Percentiles rank a stretch among this genome's conserved stretches.
Conservation (phyloP, 1,284 basidiomycete genomes). For the Sanguinoderma infundibulare region DNA sequence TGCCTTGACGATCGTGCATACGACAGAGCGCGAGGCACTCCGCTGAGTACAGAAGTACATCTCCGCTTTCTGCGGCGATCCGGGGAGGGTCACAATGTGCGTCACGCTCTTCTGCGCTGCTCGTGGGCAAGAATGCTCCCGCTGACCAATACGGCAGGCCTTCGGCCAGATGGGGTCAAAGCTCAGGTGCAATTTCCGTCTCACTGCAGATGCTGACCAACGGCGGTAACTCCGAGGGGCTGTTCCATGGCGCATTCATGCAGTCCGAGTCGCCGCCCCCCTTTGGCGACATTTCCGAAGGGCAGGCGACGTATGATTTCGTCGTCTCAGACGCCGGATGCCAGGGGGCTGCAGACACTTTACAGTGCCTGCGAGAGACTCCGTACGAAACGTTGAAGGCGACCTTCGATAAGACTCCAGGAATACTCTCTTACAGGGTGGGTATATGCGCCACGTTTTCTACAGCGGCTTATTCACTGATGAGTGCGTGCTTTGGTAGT, state of each 20-base stretch:
- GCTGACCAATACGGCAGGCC: background rate
- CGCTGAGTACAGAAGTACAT: slow-evolving; percentile 56
- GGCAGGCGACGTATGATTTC: slow-evolving; percentile 38
- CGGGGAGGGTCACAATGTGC: slow-evolving; percentile 35
- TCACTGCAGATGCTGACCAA: slow-evolving; percentile 37
- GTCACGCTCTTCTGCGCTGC: background rate
- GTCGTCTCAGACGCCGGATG: slow-evolving; percentile 38
- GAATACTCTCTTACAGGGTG: background rate
- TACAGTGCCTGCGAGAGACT: slow-evolving; percentile 43
- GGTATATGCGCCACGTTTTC: background rate
- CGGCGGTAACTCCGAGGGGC: slow-evolving; percentile 36
- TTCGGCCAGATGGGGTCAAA: slow-evolving; percentile 41
- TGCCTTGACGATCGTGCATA: background rate
- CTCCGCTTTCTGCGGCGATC: slow-evolving; percentile 43
- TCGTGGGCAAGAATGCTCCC: background rate
- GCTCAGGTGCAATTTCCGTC: slow-evolving; percentile 43
- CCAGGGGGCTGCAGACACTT: slow-evolving; percentile 35
- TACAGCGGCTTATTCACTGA: background rate
- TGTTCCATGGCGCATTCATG: slow-evolving; percentile 41
- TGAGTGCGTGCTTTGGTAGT: too few species aligned
- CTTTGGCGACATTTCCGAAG: slow-evolving; percentile 33
- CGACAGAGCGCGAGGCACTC: slow-evolving; percentile 43
- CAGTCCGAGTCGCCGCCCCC: slow-evolving; percentile 40
- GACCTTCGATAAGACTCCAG: slow-evolving; percentile 27
- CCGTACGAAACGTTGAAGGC: slow-evolving; percentile 32